Percentiles rank a stretch among this genome's conserved stretches.
These are phyloP conservation scores for Glarea lozoyensis DNA, from an alignment of 495 filamentous ascomycete species.

Conservation along the genomic window DNA sequence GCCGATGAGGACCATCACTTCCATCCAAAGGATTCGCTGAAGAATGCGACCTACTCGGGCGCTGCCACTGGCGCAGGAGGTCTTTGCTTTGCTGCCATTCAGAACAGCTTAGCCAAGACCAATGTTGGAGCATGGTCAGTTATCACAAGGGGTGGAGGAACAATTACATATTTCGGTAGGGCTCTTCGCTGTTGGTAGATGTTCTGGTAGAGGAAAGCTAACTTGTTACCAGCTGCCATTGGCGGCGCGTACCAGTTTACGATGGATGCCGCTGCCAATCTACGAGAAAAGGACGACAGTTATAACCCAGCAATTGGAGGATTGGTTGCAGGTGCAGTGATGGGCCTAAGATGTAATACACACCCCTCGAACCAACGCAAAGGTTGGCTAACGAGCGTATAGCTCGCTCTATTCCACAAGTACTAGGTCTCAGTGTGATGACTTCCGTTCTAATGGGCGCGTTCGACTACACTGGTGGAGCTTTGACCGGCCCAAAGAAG, in stretches of 20 bases:
- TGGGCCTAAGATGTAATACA: slow-evolving; percentile 54
- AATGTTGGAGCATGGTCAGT: slow-evolving; percentile 72
- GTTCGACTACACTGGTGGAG: slow-evolving; percentile 72
- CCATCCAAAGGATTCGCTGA: slow-evolving; percentile 72
- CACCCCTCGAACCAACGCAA: background rate
- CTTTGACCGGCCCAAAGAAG: slow-evolving; percentile 46
- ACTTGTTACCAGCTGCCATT: slow-evolving; percentile 53
- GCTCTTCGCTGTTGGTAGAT: background rate
- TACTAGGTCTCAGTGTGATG: slow-evolving; percentile 66
- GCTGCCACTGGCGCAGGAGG: slow-evolving; percentile 59
- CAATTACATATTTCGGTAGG: slow-evolving; percentile 59
- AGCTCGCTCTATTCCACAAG: slow-evolving; percentile 71
- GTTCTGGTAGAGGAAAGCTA: background rate
- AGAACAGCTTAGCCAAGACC: slow-evolving; percentile 72
- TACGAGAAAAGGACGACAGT: slow-evolving; percentile 65
- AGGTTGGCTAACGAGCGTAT: background rate
- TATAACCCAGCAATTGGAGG: slow-evolving; percentile 64
- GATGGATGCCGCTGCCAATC: slow-evolving; percentile 61
- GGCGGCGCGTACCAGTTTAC: slow-evolving; percentile 74
- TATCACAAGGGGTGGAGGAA: slow-evolving; percentile 61
- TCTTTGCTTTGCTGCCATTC: slow-evolving; percentile 62
- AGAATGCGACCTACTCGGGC: slow-evolving; percentile 52
- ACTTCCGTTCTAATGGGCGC: slow-evolving; percentile 55
- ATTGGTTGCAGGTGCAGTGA: slow-evolving; percentile 58
- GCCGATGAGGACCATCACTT: slow-evolving; percentile 42